Conservation (phyloP, 441 rosid genomes). For the Populus hybrid region DNA sequence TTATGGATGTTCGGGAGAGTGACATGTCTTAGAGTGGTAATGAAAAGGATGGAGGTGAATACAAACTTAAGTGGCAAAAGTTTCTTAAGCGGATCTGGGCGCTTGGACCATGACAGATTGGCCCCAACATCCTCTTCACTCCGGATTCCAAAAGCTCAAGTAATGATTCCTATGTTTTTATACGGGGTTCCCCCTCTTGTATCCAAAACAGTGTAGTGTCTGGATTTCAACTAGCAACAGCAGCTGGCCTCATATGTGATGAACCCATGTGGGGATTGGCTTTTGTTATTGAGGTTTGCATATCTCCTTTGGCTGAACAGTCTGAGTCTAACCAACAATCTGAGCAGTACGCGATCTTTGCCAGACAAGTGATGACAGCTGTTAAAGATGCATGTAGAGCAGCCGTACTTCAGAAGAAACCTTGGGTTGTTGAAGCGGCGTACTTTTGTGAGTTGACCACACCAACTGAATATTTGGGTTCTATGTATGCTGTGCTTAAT, state of each 20-base stretch:
- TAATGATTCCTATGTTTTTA: constrained; percentile 44
- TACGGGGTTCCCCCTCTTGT: constrained; percentile 23
- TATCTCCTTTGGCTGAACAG: constrained; percentile 40
- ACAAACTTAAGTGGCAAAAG: constrained; percentile 67
- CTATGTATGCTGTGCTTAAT: constrained; percentile 77
- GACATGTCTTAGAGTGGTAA: constrained; percentile 49
- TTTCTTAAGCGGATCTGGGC: constrained; percentile 81
- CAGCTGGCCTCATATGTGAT: constrained; percentile 83
- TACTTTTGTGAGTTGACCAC: constrained; percentile 90
- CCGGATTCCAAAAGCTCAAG: constrained; percentile 23
- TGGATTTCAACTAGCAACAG: constrained; percentile 83
- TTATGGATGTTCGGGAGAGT: constrained; percentile 54
- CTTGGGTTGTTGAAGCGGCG: constrained; percentile 87
- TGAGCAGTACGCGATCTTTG: constrained; percentile 63
- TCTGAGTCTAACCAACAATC: constrained; percentile 45
- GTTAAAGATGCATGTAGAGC: constrained; percentile 89
- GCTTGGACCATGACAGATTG: constrained; percentile 79
- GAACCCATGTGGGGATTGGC: constrained; percentile 96
- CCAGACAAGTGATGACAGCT: constrained; percentile 84
- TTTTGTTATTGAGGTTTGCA: constrained; percentile 59
- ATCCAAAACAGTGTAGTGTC: no score
- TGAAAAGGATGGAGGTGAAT: constrained; percentile 43
- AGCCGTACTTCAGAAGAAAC: constrained; percentile 67
- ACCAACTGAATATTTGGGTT: constrained; percentile 66
- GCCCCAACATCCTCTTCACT: constrained; percentile 6